Evolutionary conservation across 2,329 filamentous ascomycete species (phyloP).

Genomic region (Alternaria infectoria): DNA sequence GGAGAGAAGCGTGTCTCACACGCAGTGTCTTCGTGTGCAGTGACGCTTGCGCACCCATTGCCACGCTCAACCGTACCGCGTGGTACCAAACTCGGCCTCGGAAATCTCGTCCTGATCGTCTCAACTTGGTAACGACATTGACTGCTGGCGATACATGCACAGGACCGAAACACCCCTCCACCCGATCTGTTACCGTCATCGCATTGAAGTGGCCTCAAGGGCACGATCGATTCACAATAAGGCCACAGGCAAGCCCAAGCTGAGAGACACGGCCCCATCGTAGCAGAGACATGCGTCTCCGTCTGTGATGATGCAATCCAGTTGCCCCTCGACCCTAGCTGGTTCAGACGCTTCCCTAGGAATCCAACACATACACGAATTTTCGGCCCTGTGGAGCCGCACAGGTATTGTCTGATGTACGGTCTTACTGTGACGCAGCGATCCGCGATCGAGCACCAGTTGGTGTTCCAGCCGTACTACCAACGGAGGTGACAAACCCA

Average conservation of each 20-base stretch:
- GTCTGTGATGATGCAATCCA: not conserved
- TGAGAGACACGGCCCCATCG: not conserved
- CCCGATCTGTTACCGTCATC: not conserved
- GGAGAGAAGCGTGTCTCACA: not conserved
- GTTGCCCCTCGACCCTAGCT: not conserved
- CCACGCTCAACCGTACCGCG: slow-evolving; percentile 9
- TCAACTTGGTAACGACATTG: not conserved
- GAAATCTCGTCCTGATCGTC: slow-evolving; percentile 3
- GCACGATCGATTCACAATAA: not conserved
- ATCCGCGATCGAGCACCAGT: not conserved
- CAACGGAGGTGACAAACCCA: not conserved
- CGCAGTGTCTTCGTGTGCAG: slow-evolving; percentile 2
- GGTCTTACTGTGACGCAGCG: not conserved
- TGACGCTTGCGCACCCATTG: not conserved
- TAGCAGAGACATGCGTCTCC: not conserved
- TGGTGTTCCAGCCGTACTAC: not conserved
- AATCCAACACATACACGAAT: not conserved
- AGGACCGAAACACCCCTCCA: not conserved
- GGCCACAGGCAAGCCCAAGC: not conserved
- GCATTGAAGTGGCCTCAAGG: not conserved
- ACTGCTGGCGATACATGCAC: not conserved
- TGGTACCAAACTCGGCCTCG: slow-evolving; percentile 1
- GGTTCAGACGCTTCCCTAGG: not conserved
- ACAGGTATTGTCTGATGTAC: not conserved
- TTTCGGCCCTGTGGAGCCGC: not conserved